Percentiles rank a stretch among this genome's conserved stretches.
phyloP scores from a whole-genome alignment of 805 yeast species.

The Pichia occidentalis region DNA sequence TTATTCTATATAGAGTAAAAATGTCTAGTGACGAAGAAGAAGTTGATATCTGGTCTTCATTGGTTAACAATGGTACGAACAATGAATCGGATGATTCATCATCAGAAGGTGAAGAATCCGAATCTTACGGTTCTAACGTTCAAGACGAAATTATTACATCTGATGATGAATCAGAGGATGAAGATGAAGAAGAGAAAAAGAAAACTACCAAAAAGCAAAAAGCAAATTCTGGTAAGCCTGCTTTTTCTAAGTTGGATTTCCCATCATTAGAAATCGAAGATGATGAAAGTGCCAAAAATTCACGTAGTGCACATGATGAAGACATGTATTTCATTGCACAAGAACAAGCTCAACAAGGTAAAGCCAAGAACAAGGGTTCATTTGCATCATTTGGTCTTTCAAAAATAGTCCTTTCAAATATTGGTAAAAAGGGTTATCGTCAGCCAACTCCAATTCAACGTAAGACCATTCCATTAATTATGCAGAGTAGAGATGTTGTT shows the following conservation, averaged over 20 bases:
- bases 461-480: slow-evolving; percentile 84
- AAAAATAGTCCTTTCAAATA: slow-evolving; percentile 59
- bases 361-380: slow-evolving; percentile 63
- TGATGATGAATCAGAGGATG: slow-evolving; percentile 39
- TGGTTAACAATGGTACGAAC: slow-evolving; percentile 37
- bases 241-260: slow-evolving; percentile 22
- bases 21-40: slow-evolving; percentile 30
- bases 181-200: slow-evolving; percentile 17
- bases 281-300: slow-evolving; percentile 27
- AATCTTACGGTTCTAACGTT: slow-evolving; percentile 22
- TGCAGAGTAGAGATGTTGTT: slow-evolving; percentile 87
- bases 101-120: slow-evolving; percentile 12
- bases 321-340: slow-evolving; percentile 15
- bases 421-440: slow-evolving; percentile 77
- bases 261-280: slow-evolving; percentile 42
- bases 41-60: slow-evolving; percentile 55
- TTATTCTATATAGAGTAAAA: slow-evolving; percentile 4
- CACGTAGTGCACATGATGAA: slow-evolving; percentile 18
- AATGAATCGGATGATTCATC: slow-evolving; percentile 14
- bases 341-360: slow-evolving; percentile 23
- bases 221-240: slow-evolving; percentile 1
- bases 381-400: slow-evolving; percentile 89
- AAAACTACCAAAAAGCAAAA: slow-evolving; percentile 15
- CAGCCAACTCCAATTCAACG: slow-evolving; percentile 98
- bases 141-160: slow-evolving; percentile 50